Conservation (phyloP, 176 grass and related monocot species). For the Chrysopogon serrulatus region DNA sequence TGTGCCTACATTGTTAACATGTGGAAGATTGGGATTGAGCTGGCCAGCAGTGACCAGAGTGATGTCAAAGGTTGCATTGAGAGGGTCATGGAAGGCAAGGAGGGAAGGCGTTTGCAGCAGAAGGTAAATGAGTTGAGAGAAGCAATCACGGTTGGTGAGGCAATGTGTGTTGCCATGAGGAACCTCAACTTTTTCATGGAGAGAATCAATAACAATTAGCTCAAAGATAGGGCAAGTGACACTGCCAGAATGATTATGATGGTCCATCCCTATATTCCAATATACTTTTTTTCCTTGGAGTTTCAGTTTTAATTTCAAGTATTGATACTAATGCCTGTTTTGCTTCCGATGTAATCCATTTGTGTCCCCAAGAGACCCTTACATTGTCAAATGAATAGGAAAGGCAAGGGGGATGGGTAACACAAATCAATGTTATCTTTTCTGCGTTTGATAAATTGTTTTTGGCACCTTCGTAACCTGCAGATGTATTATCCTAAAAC, state of each 20-base stretch:
- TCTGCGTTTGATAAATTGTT: too few species aligned
- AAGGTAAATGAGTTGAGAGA: slow-evolving; percentile 39
- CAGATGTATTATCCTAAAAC: too few species aligned
- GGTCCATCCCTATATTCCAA: not conserved
- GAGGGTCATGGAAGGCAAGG: slow-evolving; percentile 42
- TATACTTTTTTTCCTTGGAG: too few species aligned
- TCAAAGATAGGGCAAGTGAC: not conserved
- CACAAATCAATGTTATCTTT: too few species aligned
- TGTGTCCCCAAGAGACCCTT: too few species aligned
- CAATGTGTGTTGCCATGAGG: slow-evolving; percentile 2
- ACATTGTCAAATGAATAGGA: too few species aligned
- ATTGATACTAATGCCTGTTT: too few species aligned
- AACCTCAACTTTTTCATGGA: slow-evolving; percentile 41
- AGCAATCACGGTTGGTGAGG: slow-evolving; percentile 29
- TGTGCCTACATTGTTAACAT: slow-evolving; percentile 47
- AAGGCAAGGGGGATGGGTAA: too few species aligned
- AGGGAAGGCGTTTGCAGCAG: slow-evolving; percentile 30
- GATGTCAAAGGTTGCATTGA: slow-evolving; percentile 33
- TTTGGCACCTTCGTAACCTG: too few species aligned
- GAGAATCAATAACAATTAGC: slow-evolving; percentile 7
- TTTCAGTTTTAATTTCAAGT: too few species aligned
- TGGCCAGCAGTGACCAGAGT: not conserved
- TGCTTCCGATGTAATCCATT: too few species aligned
- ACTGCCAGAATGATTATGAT: not conserved
- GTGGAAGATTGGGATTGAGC: slow-evolving; percentile 42